Evolutionary conservation across 2,329 filamentous ascomycete genomes (phyloP), one percentile per base, ranked within the genome.

Genomic region (Colletotrichum falcatum): DNA sequence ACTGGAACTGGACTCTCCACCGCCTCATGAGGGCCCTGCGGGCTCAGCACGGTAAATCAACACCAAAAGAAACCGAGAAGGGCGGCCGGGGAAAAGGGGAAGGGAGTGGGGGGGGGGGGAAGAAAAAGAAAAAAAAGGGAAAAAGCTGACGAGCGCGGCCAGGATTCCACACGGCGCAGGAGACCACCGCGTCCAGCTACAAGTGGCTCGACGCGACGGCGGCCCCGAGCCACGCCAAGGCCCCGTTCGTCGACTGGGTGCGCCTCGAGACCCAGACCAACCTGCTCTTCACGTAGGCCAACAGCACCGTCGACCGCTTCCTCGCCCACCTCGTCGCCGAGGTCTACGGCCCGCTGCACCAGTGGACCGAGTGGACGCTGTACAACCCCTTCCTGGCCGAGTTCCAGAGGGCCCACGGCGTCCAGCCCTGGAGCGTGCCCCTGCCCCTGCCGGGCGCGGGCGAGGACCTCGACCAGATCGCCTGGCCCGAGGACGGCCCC

Each of bases 201-300:
- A 16, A n/a, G 11, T 68, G 61, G 44, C 44, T 68, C 3, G 9
- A 14, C 44, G 28, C n/a, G 28, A 35, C 16, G 1, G 37, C 42
- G 3, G 56, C n/a, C 14, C 56, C 56, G 30, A 44, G 20, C 2
- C 28, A 35, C 28, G 16, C 12, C 5, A 18, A n/a, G 12, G 39
- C 56, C 5, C 65, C 60, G 0, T 64, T 56, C 20, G 60, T 68
- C 28, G 60, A 68, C n/a, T 68, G 60, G 65, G 44, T 64, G 7
- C 39, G 46, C 4, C 28, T 42, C 20, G 56, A 60, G 8, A 60
- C 56, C 16, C 37, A 60, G 16, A 49, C 39, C 18, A 8, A 30
- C 1, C 1, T 39, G 18, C 51, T 60, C 0, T 48, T 60, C 28
- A 60, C 56, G 18, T 60, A 60, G 2, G 60, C 16, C 33, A 35